Percentiles rank a stretch among this genome's conserved stretches.
These are phyloP conservation scores for Leishmania turanica DNA, from an alignment of 208 protist species.

Conservation along the genomic window DNA sequence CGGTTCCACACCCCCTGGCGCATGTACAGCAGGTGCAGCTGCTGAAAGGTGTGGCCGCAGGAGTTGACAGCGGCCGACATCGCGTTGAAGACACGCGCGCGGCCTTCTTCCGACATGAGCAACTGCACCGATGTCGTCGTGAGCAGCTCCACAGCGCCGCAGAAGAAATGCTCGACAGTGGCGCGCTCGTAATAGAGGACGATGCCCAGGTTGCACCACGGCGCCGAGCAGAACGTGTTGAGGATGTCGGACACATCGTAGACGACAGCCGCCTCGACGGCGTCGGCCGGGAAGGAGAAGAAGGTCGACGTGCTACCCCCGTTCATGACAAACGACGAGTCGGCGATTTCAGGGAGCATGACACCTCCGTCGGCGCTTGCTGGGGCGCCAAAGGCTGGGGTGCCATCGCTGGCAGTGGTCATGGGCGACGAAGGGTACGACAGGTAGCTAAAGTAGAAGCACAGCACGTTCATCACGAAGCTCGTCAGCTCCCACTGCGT, in stretches of 20 bases:
- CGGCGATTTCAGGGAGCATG: background rate
- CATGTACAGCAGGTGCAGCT: conserved; percentile 49
- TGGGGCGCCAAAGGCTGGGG: background rate
- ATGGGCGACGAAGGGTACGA: conserved; percentile 24
- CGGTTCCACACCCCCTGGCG: conserved; percentile 55
- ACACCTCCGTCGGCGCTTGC: background rate
- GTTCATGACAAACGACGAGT: conserved; percentile 13
- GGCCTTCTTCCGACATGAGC: conserved; percentile 60
- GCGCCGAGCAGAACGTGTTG: conserved; percentile 52
- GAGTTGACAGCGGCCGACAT: conserved; percentile 51
- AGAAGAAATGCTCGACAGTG: conserved; percentile 61
- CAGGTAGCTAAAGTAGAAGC: conserved; percentile 39
- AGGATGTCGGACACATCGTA: conserved; percentile 77
- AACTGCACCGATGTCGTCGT: conserved; percentile 58
- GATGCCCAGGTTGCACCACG: conserved; percentile 86
- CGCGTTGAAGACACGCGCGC: conserved; percentile 56
- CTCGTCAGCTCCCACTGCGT: conserved; percentile 58
- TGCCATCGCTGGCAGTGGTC: background rate
- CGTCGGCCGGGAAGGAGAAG: conserved; percentile 45
- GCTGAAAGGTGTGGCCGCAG: conserved; percentile 39
- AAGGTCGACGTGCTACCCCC: conserved; percentile 15
- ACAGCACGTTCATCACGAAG: conserved; percentile 50
- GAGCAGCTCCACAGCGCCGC: conserved; percentile 58
- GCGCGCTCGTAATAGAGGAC: conserved; percentile 71
- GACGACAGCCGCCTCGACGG: conserved; percentile 47